phyloP scores from a whole-genome alignment of 129 eudicot species.

The Escallonia herrerae region DNA sequence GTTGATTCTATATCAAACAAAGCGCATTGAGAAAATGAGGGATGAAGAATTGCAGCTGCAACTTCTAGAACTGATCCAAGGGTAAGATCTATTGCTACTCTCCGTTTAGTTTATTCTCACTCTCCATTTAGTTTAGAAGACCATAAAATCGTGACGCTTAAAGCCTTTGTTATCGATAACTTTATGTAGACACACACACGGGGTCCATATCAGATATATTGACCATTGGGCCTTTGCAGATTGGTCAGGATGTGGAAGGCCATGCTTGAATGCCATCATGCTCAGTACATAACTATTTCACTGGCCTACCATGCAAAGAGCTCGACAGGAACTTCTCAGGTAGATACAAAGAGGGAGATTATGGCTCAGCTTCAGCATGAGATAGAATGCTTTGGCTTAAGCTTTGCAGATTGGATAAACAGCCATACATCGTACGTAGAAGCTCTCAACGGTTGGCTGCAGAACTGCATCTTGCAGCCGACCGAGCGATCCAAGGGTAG shows the following conservation, averaged over 20 bases:
- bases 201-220: not conserved
- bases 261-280: conserved; percentile 93
- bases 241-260: conserved; percentile 93
- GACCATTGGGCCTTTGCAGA: conserved; percentile 38
- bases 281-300: conserved; percentile 87
- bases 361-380: conserved; percentile 62
- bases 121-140: not conserved
- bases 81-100: conserved; percentile 37
- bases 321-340: conserved; percentile 30
- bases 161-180: not conserved
- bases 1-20: conserved; percentile 93
- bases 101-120: too few relatives aligned
- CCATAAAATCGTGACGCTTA: not conserved
- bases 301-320: conserved; percentile 76
- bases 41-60: conserved; percentile 98
- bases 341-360: conserved; percentile 61
- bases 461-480: conserved; percentile 73
- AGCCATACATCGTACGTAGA: conserved; percentile 72
- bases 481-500: conserved; percentile 52
- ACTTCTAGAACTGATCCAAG: conserved; percentile 82
- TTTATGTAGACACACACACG: too few relatives aligned
- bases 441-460: conserved; percentile 89
- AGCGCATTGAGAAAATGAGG: conserved; percentile 94
- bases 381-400: conserved; percentile 78
- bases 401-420: conserved; percentile 81